A percentile compares a stretch with the other conserved stretches of the same genome.
Evolutionary conservation across 768 basidiomycete species (phyloP).

Genomic region (Kwoniella shandongensis): DNA sequence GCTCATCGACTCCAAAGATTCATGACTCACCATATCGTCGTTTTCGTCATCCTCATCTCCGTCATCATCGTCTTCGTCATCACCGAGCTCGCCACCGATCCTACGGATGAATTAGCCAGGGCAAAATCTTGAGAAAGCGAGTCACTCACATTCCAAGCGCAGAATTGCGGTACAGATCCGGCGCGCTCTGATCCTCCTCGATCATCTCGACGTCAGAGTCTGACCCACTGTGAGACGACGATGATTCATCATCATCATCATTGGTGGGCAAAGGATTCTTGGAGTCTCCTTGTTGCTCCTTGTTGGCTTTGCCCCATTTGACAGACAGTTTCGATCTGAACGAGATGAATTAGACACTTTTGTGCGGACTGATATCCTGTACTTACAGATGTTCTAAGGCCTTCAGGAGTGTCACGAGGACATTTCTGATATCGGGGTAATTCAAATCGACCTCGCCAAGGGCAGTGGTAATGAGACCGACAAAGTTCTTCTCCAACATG

Average conservation of each 20-base stretch:
- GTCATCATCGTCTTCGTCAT: constrained; percentile 60
- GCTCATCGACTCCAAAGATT: no score
- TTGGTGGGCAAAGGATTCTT: constrained; percentile 45
- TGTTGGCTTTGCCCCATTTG: constrained; percentile 79
- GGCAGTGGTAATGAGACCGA: constrained; percentile 79
- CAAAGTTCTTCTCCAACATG: constrained; percentile 98
- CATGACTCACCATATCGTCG: constrained; percentile 53
- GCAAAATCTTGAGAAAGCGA: no score
- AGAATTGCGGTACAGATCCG: constrained; percentile 92
- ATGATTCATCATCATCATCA: constrained; percentile 53
- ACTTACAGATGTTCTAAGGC: constrained; percentile 86
- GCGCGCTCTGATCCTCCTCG: constrained; percentile 64
- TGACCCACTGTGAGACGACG: constrained; percentile 53
- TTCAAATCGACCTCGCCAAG: constrained; percentile 92
- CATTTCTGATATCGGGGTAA: constrained; percentile 81
- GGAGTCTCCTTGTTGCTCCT: constrained; percentile 30
- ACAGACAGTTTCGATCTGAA: constrained; percentile 90
- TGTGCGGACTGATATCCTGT: neutral
- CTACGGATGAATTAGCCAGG: no score
- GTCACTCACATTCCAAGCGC: constrained; percentile 81
- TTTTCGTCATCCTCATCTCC: constrained; percentile 65
- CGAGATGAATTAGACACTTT: neutral
- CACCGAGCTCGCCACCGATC: constrained; percentile 56
- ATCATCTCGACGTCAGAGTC: constrained; percentile 53
- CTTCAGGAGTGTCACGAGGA: constrained; percentile 82